These are phyloP conservation scores for Globisporangium nunn DNA, from an alignment of 352 stramenopile genomes.

Conservation along the genomic window DNA sequence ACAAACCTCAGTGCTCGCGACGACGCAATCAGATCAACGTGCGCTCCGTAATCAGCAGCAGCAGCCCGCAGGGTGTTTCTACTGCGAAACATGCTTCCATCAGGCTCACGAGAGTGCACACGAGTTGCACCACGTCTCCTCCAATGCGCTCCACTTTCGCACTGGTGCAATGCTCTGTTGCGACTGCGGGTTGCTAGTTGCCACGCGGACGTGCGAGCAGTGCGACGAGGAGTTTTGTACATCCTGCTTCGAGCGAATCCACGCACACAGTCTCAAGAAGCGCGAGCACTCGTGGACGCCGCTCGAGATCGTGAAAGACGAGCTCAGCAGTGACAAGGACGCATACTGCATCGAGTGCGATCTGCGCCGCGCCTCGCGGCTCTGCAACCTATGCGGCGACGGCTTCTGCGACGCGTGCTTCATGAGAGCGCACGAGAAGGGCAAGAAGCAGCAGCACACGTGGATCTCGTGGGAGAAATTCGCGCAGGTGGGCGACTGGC, in stretches of 20 bases:
- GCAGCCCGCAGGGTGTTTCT: constrained; percentile 30
- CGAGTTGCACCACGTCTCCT: constrained; percentile 26
- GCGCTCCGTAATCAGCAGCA: background rate
- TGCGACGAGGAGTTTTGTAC: constrained; percentile 64
- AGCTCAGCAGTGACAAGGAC: constrained; percentile 41
- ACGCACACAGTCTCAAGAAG: constrained; percentile 23
- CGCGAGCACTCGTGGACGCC: constrained; percentile 27
- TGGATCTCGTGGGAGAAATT: constrained; percentile 50
- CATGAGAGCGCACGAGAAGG: constrained; percentile 33
- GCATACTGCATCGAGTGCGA: constrained; percentile 69
- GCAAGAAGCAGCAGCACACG: constrained; percentile 56
- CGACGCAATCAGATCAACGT: background rate
- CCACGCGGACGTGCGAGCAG: constrained; percentile 35
- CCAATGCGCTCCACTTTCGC: constrained; percentile 42
- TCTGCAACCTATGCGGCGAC: constrained; percentile 79
- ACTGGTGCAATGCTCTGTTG: constrained; percentile 41
- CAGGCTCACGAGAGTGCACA: constrained; percentile 37
- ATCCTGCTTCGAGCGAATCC: constrained; percentile 36
- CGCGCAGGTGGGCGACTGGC: constrained; percentile 52
- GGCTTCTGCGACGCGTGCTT: constrained; percentile 70
- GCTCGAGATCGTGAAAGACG: constrained; percentile 51
- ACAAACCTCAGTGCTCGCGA: background rate
- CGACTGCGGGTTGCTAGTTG: constrained; percentile 39
- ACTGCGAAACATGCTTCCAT: constrained; percentile 58
- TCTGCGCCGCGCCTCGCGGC: constrained; percentile 22